Conservation (phyloP, 2,329 filamentous ascomycete genomes). For the Chalara sp. region DNA sequence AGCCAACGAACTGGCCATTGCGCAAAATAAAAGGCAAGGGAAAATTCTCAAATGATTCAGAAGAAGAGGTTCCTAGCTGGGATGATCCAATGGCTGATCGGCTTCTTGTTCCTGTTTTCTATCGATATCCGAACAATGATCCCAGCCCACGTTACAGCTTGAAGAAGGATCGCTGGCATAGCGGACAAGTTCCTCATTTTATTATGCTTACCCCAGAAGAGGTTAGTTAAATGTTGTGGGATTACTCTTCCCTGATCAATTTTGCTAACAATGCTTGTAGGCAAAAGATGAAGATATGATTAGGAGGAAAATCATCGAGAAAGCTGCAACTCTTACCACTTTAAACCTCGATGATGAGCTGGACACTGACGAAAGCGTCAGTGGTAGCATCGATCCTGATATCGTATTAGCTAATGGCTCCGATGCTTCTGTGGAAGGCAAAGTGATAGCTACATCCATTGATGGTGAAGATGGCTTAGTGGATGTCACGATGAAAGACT, state of each 20-base stretch:
- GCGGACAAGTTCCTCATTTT: constrained; percentile 48
- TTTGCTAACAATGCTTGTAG: constrained; percentile 30
- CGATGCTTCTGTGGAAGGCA: constrained; percentile 61
- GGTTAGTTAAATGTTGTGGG: constrained; percentile 31
- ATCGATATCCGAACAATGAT: constrained; percentile 41
- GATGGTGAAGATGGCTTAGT: constrained; percentile 88
- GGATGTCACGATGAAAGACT: constrained; percentile 78
- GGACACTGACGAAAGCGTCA: constrained; percentile 32
- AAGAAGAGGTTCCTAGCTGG: constrained; percentile 42
- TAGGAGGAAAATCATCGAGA: constrained; percentile 71
- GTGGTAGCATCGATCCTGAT: constrained; percentile 58
- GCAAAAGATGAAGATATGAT: constrained; percentile 61
- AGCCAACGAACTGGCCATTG: constrained; percentile 72
- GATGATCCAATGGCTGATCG: constrained; percentile 56
- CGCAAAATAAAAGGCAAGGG: constrained; percentile 13
- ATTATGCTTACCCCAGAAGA: constrained; percentile 72
- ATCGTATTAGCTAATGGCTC: constrained; percentile 59
- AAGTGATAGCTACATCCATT: constrained; percentile 70
- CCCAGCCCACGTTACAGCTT: constrained; percentile 15
- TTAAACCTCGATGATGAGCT: constrained; percentile 35
- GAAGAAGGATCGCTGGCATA: constrained; percentile 8
- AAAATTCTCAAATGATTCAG: constrained; percentile 34
- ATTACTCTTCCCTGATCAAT: constrained; percentile 14
- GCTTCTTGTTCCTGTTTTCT: constrained; percentile 65
- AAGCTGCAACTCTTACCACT: constrained; percentile 70